These are phyloP conservation scores for Aspergillus carlsbadensis DNA, from an alignment of 495 filamentous ascomycete species.

Conservation along the genomic window DNA sequence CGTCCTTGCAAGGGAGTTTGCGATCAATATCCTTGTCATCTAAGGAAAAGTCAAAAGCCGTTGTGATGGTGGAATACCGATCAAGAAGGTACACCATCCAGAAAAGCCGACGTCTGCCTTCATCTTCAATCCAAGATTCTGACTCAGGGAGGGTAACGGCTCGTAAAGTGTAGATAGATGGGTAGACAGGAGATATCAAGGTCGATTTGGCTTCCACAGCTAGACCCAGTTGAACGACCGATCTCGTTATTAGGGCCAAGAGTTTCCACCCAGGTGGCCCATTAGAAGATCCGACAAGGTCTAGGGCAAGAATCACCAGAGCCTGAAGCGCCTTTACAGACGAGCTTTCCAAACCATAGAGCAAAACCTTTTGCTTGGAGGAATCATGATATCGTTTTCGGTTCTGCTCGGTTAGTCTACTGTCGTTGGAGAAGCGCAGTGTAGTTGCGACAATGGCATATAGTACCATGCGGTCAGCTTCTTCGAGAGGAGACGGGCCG, in stretches of 20 bases:
- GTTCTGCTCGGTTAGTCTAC: conserved; percentile 65
- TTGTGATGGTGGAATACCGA: conserved; percentile 83
- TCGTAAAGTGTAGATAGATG: conserved; percentile 80
- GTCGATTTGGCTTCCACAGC: conserved; percentile 77
- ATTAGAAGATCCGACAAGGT: conserved; percentile 75
- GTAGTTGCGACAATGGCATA: conserved; percentile 87
- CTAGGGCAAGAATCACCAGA: conserved; percentile 77
- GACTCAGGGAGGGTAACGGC: conserved; percentile 80
- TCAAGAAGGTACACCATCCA: conserved; percentile 93
- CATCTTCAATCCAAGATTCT: conserved; percentile 84
- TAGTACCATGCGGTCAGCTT: conserved; percentile 77
- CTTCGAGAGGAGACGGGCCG: conserved; percentile 68
- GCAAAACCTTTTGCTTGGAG: conserved; percentile 80
- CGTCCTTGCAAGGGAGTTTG: conserved; percentile 80
- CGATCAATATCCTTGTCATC: conserved; percentile 87
- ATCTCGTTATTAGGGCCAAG: conserved; percentile 79
- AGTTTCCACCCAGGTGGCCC: conserved; percentile 88
- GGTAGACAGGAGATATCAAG: conserved; percentile 67
- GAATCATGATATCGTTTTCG: conserved; percentile 71
- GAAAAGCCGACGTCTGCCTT: conserved; percentile 77
- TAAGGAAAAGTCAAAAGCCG: conserved; percentile 85
- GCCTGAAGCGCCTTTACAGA: conserved; percentile 86
- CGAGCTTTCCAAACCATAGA: conserved; percentile 83
- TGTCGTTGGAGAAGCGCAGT: conserved; percentile 75
- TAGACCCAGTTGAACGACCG: conserved; percentile 80